Evolutionary conservation across 257 asterid species (phyloP), one percentile per base, ranked within the genome.

Genomic region (Datura wrightii): DNA sequence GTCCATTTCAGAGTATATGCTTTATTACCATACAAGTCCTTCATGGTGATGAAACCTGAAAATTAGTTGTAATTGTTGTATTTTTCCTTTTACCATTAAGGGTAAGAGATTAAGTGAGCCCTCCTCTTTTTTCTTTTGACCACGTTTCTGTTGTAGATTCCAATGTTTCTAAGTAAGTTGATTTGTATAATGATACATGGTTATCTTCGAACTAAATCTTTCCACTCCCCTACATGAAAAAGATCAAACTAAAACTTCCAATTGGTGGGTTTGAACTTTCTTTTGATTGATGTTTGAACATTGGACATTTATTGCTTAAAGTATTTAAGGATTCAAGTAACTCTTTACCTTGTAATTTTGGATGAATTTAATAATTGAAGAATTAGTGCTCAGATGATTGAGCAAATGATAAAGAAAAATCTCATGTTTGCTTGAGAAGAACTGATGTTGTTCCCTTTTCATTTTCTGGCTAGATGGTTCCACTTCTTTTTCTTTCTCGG

Each of bases 41-140:
- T 78, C 82, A 78, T 78, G 82, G 82, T 52, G 63, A 78, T 78
- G 82, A 36, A 52, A 52, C 63, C 14, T 78, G 82, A 78, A 78
- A 78, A 78, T 48, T 78, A 78, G 48, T 52, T 78, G 63, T 78
- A 78, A 78, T 78, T 78, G 48, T 78, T 78, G 82, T 78, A 78
- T 52, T 78, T 78, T 52, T 78, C 15, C 44, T 78, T 34, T 78
- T 78, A 78, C 82, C 82, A 52, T 31, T 13, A 52, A 52, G 82
- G 82, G 82, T 78, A 52, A 52, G 63, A 78, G 63, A 52, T 78
- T 78, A 78, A 52, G 63, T 36, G 82, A 78, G 48, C 63, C 82
- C 14, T 31, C 44, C 14, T 13, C 60, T 31, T 78, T 24, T 78
- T 78, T 34, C 9, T 52, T 78, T 50, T 52, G 44, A 53, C 34